phyloP scores from a whole-genome alignment of 2,329 filamentous ascomycete species.

The Graphium sp. region DNA sequence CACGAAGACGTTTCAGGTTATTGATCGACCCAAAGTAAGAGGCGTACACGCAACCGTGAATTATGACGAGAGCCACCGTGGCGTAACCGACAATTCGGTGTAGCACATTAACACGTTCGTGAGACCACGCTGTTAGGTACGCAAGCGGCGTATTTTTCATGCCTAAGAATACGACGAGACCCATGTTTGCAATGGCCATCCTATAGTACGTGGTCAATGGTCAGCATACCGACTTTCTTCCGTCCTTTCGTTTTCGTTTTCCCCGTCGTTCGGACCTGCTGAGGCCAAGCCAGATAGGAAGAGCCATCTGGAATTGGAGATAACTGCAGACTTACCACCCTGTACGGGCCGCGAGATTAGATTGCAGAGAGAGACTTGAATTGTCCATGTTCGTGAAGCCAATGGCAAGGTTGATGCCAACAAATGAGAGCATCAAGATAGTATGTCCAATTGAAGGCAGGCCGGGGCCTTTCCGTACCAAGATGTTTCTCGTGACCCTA shows the following conservation, averaged over 20 bases:
- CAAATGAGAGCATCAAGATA: constrained; percentile 12
- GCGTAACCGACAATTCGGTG: constrained; percentile 35
- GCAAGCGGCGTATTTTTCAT: constrained; percentile 42
- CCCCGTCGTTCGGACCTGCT: too few species aligned
- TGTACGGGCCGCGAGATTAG: constrained; percentile 18
- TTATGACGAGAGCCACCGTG: constrained; percentile 24
- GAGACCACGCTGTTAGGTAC: constrained; percentile 33
- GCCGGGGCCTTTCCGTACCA: constrained; percentile 10
- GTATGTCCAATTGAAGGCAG: constrained; percentile 16
- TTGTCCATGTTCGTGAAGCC: constrained; percentile 17
- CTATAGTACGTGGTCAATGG: constrained; percentile 9
- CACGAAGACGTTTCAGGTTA: constrained; percentile 14
- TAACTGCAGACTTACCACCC: constrained; percentile 22
- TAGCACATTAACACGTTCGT: constrained; percentile 40
- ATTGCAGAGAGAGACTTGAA: constrained; percentile 11
- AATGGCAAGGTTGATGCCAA: constrained; percentile 15
- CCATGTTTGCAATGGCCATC: constrained; percentile 26
- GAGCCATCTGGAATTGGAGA: neutral
- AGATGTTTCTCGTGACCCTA: constrained; percentile 12
- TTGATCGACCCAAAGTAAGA: constrained; percentile 17
- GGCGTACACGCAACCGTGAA: constrained; percentile 27
- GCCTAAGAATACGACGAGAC: constrained; percentile 33
- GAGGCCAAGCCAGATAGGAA: too few species aligned
- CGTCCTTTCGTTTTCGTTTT: too few species aligned
- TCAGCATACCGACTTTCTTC: neutral